Evolutionary conservation across 768 basidiomycete species (phyloP).

Genomic region (Agaricus subrufescens): DNA sequence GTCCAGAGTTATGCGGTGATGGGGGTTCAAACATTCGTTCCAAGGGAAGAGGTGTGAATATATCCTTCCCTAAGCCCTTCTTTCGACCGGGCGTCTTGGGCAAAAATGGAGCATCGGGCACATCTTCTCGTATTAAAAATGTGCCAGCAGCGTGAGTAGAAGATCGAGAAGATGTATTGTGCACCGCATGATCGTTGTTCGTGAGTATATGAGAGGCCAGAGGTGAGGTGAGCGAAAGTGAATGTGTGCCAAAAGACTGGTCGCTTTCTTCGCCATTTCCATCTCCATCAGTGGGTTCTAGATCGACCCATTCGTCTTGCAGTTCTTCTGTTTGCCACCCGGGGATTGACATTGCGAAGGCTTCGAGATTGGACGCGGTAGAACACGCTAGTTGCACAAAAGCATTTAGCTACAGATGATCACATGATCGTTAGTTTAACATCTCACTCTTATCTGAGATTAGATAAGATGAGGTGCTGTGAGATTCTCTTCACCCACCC

Average conservation of each 20-base stretch:
- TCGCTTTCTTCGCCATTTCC: constrained; percentile 31
- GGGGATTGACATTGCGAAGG: constrained; percentile 27
- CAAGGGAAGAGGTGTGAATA: constrained; percentile 84
- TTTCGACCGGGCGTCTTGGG: constrained; percentile 66
- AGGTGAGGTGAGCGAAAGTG: constrained; percentile 55
- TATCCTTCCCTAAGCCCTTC: constrained; percentile 64
- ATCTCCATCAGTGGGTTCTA: constrained; percentile 38
- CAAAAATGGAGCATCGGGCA: constrained; percentile 47
- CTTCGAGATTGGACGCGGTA: constrained; percentile 21
- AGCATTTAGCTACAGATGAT: not conserved
- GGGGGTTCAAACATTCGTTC: constrained; percentile 95
- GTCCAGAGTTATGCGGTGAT: constrained; percentile 52
- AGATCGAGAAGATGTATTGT: constrained; percentile 20
- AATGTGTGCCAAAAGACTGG: constrained; percentile 45
- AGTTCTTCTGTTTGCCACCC: constrained; percentile 90
- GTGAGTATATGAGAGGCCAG: constrained; percentile 52
- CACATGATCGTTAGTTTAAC: not conserved
- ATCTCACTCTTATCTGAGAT: not conserved
- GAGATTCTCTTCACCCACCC: too few species aligned
- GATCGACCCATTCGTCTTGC: constrained; percentile 87
- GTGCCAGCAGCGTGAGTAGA: constrained; percentile 50
- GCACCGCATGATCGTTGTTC: constrained; percentile 30
- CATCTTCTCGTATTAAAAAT: constrained; percentile 70
- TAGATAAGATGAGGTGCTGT: too few species aligned
- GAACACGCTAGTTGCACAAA: not conserved